Evolutionary conservation across 108 stramenopile genomes (phyloP).

Genomic region (Tribonema minus): DNA sequence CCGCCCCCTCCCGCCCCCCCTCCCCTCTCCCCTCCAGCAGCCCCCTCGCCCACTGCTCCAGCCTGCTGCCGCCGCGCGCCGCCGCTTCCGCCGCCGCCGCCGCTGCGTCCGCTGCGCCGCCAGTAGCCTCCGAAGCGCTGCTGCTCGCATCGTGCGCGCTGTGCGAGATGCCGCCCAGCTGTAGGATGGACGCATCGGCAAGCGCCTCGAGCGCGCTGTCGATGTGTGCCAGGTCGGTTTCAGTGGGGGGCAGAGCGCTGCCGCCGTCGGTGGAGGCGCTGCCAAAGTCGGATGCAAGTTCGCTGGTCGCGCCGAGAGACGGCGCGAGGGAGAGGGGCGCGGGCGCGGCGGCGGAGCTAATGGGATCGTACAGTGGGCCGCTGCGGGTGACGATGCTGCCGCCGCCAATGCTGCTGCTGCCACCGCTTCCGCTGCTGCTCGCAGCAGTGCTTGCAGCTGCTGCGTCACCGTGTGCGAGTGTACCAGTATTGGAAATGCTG

Average conservation of each 20-base stretch:
- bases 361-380: too few species aligned
- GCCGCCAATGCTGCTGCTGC: neutral
- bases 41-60: conserved; percentile 13
- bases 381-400: neutral
- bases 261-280: neutral
- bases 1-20: conserved; percentile 6
- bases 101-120: neutral
- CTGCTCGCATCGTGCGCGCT: neutral
- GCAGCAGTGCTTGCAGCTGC: neutral
- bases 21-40: neutral
- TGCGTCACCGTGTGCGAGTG: neutral
- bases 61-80: conserved; percentile 8
- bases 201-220: too few species aligned
- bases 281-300: too few species aligned
- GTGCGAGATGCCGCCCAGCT: too few species aligned
- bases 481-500: too few species aligned
- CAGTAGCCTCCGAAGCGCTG: neutral
- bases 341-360: neutral
- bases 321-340: neutral
- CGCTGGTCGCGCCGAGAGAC: neutral
- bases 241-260: neutral
- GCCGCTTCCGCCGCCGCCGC: neutral
- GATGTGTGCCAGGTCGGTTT: neutral
- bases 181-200: too few species aligned
- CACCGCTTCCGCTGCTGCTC: neutral